Evolutionary conservation across 169 alveolate genomes (phyloP).

Genomic region (Plasmodium blacklocki): DNA sequence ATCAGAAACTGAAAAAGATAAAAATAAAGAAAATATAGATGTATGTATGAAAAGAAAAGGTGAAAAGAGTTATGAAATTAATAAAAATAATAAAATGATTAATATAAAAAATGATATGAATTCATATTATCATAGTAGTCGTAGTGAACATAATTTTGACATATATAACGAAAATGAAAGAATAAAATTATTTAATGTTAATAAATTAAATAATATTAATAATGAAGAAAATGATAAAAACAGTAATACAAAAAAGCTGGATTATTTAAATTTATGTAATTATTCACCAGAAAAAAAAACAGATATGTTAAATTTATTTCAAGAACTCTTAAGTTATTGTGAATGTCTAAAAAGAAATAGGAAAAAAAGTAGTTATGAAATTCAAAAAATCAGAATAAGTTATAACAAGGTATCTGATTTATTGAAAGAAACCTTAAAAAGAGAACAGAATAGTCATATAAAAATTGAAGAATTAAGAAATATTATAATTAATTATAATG

Average conservation of each 20-base stretch:
- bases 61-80: too few species aligned
- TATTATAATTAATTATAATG: slow-evolving; percentile 54
- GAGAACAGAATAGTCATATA: slow-evolving; percentile 71
- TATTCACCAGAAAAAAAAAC: slow-evolving; percentile 30
- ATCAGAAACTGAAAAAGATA: too few species aligned
- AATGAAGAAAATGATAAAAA: slow-evolving; percentile 11
- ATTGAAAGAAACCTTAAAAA: slow-evolving; percentile 50
- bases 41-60: too few species aligned
- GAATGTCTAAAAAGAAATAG: slow-evolving; percentile 70
- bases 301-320: slow-evolving; percentile 64
- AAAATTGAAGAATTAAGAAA: slow-evolving; percentile 71
- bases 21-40: too few species aligned
- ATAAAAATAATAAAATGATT: too few species aligned
- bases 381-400: slow-evolving; percentile 51
- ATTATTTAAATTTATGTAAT: slow-evolving; percentile 20
- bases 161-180: too few species aligned
- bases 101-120: too few species aligned
- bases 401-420: slow-evolving; percentile 68
- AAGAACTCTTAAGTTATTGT: slow-evolving; percentile 64
- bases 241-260: slow-evolving; percentile 10
- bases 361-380: slow-evolving; percentile 61
- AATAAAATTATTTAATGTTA: too few species aligned
- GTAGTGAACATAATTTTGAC: too few species aligned
- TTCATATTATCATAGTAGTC: too few species aligned
- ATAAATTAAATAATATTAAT: slow-evolving; percentile 1